These are phyloP conservation scores for Nannochloris sp. DNA, from an alignment of 139 green algal genomes.

Conservation along the genomic window DNA sequence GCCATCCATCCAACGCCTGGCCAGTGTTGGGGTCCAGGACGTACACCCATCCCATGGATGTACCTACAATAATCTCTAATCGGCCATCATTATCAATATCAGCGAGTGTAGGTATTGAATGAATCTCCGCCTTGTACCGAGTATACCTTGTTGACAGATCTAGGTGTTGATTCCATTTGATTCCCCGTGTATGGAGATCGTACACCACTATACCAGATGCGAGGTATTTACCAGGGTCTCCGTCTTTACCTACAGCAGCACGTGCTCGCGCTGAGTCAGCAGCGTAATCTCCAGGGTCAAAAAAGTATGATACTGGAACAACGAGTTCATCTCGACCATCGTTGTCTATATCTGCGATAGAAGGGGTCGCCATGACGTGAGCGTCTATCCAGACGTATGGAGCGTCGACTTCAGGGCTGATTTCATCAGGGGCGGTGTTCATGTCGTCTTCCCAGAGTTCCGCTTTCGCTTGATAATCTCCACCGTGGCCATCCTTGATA, in stretches of 20 bases:
- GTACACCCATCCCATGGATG: slow-evolving; percentile 90
- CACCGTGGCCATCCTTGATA: neutral
- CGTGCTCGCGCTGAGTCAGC: neutral
- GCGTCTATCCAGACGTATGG: slow-evolving; percentile 71
- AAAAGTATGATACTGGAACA: slow-evolving; percentile 84
- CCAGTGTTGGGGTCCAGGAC: slow-evolving; percentile 65
- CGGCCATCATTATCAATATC: slow-evolving; percentile 81
- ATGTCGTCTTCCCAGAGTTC: slow-evolving; percentile 29
- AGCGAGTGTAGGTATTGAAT: slow-evolving; percentile 70
- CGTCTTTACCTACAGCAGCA: slow-evolving; percentile 42
- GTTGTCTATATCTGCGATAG: slow-evolving; percentile 87
- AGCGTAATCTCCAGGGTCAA: slow-evolving; percentile 65
- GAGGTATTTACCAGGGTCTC: slow-evolving; percentile 69
- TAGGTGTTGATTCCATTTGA: slow-evolving; percentile 87
- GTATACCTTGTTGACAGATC: slow-evolving; percentile 87
- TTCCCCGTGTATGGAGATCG: slow-evolving; percentile 53
- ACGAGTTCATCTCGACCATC: slow-evolving; percentile 90
- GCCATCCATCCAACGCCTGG: slow-evolving; percentile 56
- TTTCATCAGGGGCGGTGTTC: slow-evolving; percentile 5
- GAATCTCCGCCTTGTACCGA: slow-evolving; percentile 71
- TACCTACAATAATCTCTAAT: slow-evolving; percentile 90
- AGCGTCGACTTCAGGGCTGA: neutral
- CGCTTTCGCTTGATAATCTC: neutral
- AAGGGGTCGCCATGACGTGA: slow-evolving; percentile 83
- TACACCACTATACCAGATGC: slow-evolving; percentile 77